Evolutionary conservation across 306 rosid species (phyloP).

Genomic region (Pterocarpus santalinus): DNA sequence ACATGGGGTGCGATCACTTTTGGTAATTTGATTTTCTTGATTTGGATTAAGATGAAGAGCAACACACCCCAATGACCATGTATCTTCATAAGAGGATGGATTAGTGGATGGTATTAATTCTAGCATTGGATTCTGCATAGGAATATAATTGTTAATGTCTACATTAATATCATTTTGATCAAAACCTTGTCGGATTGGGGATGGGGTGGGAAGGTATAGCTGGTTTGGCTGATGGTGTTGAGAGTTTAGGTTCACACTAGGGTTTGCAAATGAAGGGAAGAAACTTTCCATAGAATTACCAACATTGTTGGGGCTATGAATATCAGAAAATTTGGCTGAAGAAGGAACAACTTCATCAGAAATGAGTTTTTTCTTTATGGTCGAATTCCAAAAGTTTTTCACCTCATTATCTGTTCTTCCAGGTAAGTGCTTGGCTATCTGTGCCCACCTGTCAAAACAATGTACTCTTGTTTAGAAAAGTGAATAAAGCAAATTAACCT

Average conservation of each 20-base stretch:
- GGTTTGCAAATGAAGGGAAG: conserved; percentile 67
- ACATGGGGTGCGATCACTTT: conserved; percentile 35
- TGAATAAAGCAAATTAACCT: conserved; percentile 25
- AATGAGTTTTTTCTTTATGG: conserved; percentile 89
- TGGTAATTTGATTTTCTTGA: conserved; percentile 54
- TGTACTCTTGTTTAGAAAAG: conserved; percentile 26
- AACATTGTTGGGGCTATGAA: conserved; percentile 52
- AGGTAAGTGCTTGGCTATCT: conserved; percentile 94
- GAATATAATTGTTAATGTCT: conserved; percentile 47
- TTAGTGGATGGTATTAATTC: conserved; percentile 46
- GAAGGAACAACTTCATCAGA: conserved; percentile 65
- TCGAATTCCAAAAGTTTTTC: conserved; percentile 98
- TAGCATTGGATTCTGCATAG: conserved; percentile 49
- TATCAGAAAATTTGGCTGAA: conserved; percentile 62
- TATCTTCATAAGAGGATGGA: conserved; percentile 54
- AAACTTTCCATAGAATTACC: conserved; percentile 53
- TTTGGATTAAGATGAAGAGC: conserved; percentile 51
- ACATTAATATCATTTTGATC: conserved; percentile 56
- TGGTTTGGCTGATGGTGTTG: conserved; percentile 44
- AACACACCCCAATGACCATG: conserved; percentile 54
- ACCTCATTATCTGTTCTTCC: conserved; percentile 99
- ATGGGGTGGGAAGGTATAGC: conserved; percentile 65
- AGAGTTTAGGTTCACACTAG: conserved; percentile 47
- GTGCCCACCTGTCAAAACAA: conserved; percentile 81
- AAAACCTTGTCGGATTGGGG: conserved; percentile 57